Base-by-base conservation (phyloP, 257 asterid genomes). In the Paulownia fortunei region DNA sequence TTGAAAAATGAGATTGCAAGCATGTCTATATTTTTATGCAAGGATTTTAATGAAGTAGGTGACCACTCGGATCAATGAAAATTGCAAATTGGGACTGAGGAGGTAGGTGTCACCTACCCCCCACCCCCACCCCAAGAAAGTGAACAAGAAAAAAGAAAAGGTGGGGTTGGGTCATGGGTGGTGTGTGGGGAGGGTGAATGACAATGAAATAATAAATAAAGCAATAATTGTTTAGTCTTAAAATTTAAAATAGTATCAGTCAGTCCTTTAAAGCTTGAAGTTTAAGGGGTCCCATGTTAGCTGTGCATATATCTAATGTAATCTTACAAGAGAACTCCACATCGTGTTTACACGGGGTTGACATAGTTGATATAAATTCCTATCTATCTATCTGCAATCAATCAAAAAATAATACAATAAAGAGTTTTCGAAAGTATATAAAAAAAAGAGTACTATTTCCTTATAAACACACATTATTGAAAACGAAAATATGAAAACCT, bases 81-180 rank as follows among this genome's bases (percentile, higher is more conserved):
- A 19, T 9, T 5, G 27, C 41, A 56, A 49, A 49, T 46, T 69
- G n/a, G 27, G 24, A 47, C 51, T 44, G 47, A 70, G 10, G 65
- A 32, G 54, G 51, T 54, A 26, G 79, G 79, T 60, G 0, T n/a
- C 47, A 74, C 21, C 62, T 60, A 16, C n/a, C n/a, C n/a, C n/a
- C n/a, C n/a, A 60, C 58, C 46, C 46, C 62, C 79, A 26, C 32
- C 37, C 37, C 2, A 51, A 16, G 4, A 51, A 16, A 51, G 23
- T 51, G 58, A 4, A 51, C 23, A 1, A 3, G 15, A 51, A 15
- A 51, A n/a, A n/a, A 51, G 5, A n/a, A 51, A 7, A 4, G 2
- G 3, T 2, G 7, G 58, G 58, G 58, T 16, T 16, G n/a, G 21
- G 58, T n/a, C n/a, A n/a, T n/a, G n/a, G n/a, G n/a, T n/a, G n/a